Conservation (phyloP, 75 land plant genomes). For the Ceratopteris richardii region DNA sequence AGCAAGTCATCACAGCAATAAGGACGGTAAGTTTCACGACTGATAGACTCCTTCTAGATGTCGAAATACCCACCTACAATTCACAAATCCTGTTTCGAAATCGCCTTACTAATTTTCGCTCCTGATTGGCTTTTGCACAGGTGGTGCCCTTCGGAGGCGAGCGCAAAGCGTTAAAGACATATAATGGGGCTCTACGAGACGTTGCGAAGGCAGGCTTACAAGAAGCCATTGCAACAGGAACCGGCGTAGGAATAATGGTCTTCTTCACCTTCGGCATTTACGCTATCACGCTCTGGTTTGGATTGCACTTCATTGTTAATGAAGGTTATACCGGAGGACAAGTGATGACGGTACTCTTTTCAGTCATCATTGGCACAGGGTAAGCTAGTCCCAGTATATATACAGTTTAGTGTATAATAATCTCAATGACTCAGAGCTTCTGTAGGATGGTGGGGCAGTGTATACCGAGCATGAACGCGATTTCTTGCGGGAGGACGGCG, state of each 20-base stretch:
- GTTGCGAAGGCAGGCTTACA: too few species aligned
- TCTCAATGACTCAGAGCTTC: too few species aligned
- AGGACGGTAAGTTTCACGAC: conserved; percentile 26
- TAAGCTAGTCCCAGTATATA: not conserved
- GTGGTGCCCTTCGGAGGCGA: conserved; percentile 19
- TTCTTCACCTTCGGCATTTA: conserved; percentile 33
- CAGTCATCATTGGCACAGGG: conserved; percentile 49
- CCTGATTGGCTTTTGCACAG: too few species aligned
- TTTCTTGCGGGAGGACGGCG: not conserved
- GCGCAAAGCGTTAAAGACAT: conserved; percentile 9
- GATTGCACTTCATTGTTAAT: conserved; percentile 44
- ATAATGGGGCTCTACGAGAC: conserved; percentile 8
- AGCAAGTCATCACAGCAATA: conserved; percentile 20
- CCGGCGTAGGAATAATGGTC: conserved; percentile 25
- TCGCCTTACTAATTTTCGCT: too few species aligned
- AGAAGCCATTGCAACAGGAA: conserved; percentile 28
- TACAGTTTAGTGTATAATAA: too few species aligned
- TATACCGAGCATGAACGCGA: too few species aligned
- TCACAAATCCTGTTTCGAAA: too few species aligned
- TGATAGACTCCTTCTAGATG: conserved; percentile 12
- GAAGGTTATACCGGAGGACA: conserved; percentile 62
- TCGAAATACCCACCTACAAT: conserved; percentile 9
- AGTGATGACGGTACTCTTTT: conserved; percentile 55
- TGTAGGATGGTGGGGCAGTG: too few species aligned
- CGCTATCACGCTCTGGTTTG: conserved; percentile 53